phyloP scores from a whole-genome alignment of 805 yeast genomes.

The Candida hungchunana region DNA sequence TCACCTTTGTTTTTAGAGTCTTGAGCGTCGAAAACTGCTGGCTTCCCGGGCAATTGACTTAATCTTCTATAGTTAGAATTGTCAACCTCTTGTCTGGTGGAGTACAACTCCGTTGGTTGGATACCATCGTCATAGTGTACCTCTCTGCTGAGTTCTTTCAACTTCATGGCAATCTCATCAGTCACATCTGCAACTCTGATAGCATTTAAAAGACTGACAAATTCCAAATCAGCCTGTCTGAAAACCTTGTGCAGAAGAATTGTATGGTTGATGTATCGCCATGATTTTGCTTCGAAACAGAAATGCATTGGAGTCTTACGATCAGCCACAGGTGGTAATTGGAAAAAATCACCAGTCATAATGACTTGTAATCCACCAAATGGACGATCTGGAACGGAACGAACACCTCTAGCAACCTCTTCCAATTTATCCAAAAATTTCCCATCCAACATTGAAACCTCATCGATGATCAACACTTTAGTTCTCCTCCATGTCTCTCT shows the following conservation, averaged over 20 bases:
- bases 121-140: constrained; percentile 68
- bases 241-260: constrained; percentile 75
- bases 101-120: constrained; percentile 83
- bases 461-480: constrained; percentile 80
- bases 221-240: constrained; percentile 79
- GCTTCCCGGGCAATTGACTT: constrained; percentile 42
- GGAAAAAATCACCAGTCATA: constrained; percentile 93
- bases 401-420: constrained; percentile 55
- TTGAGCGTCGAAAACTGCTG: constrained; percentile 39
- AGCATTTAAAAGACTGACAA: constrained; percentile 76
- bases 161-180: constrained; percentile 41
- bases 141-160: constrained; percentile 52
- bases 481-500: constrained; percentile 59
- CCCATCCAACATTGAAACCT: constrained; percentile 92
- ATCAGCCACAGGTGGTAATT: constrained; percentile 80
- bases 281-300: constrained; percentile 70
- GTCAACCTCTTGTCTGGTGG: constrained; percentile 84
- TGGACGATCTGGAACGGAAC: constrained; percentile 46
- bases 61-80: constrained; percentile 59
- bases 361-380: constrained; percentile 94
- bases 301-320: constrained; percentile 40
- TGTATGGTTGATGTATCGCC: constrained; percentile 68
- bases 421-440: constrained; percentile 71
- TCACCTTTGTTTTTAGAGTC: constrained; percentile 33
- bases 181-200: constrained; percentile 70